phyloP scores from a whole-genome alignment of 139 green algal species.

The Coelastrella sp. region DNA sequence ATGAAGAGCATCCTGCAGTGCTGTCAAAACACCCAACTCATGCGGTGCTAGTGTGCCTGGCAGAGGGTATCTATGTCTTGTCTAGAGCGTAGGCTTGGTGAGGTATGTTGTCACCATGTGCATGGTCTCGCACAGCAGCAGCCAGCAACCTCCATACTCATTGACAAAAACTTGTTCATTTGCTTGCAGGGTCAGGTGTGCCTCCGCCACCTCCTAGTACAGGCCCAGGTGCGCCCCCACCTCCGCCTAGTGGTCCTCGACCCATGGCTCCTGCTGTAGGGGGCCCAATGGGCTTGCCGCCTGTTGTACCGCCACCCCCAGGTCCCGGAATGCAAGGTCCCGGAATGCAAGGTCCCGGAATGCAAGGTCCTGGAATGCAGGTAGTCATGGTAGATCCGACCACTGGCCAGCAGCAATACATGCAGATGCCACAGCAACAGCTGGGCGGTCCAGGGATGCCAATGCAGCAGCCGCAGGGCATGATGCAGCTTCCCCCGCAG shows the following conservation, averaged over 20 bases:
- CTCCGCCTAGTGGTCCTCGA: neutral
- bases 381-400: slow-evolving; percentile 30
- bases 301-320: neutral
- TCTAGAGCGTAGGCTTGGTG: too few relatives aligned
- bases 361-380: neutral
- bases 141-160: too few relatives aligned
- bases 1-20: too few relatives aligned
- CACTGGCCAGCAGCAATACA: slow-evolving; percentile 25
- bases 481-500: slow-evolving; percentile 43
- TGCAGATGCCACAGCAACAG: slow-evolving; percentile 32
- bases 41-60: too few relatives aligned
- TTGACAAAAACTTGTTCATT: too few relatives aligned
- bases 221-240: neutral
- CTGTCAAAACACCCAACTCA: too few relatives aligned
- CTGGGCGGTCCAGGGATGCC: neutral
- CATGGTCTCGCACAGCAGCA: too few relatives aligned
- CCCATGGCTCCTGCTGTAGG: neutral
- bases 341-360: neutral
- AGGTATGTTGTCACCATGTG: too few relatives aligned
- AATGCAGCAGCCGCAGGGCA: slow-evolving; percentile 41
- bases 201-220: slow-evolving; percentile 11
- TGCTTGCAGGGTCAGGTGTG: neutral
- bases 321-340: neutral
- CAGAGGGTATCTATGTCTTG: too few relatives aligned
- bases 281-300: slow-evolving; percentile 19